Conservation (phyloP, 805 yeast genomes). For the Priceomyces fermenticarens region DNA sequence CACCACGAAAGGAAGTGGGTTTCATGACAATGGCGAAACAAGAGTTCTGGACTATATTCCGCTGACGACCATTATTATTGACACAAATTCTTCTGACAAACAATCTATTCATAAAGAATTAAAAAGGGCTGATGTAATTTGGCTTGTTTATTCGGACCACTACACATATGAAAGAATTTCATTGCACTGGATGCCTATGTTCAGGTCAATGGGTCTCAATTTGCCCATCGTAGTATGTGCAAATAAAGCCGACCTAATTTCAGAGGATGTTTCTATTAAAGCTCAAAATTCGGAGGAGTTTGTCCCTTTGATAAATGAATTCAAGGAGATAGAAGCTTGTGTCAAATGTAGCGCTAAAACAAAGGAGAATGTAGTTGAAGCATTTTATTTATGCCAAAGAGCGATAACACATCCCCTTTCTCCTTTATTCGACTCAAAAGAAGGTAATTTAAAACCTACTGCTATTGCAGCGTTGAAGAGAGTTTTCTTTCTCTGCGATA, state of each 20-base stretch:
- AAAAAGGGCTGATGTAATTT: constrained; percentile 82
- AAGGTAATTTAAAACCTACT: constrained; percentile 73
- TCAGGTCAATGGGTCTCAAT: constrained; percentile 90
- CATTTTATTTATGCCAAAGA: constrained; percentile 88
- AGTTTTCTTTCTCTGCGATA: constrained; percentile 80
- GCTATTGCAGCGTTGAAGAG: constrained; percentile 75
- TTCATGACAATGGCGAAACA: not conserved
- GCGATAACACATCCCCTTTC: constrained; percentile 92
- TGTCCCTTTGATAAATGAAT: constrained; percentile 81
- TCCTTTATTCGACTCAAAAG: constrained; percentile 90
- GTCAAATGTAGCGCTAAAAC: constrained; percentile 82
- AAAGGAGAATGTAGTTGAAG: constrained; percentile 84
- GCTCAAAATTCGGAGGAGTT: constrained; percentile 66
- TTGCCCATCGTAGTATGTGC: constrained; percentile 90
- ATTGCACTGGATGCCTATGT: constrained; percentile 90
- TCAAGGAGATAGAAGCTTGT: constrained; percentile 91
- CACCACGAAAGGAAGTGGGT: constrained; percentile 1
- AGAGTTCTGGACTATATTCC: constrained; percentile 33
- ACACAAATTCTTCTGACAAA: constrained; percentile 71
- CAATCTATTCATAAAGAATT: constrained; percentile 64
- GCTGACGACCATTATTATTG: constrained; percentile 66
- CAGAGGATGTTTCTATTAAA: constrained; percentile 41
- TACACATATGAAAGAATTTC: constrained; percentile 92
- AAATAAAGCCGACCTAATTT: constrained; percentile 62
- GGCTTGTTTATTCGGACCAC: constrained; percentile 93